Base-by-base conservation (phyloP, 2,329 filamentous ascomycete genomes). In the Fusarium sp. region DNA sequence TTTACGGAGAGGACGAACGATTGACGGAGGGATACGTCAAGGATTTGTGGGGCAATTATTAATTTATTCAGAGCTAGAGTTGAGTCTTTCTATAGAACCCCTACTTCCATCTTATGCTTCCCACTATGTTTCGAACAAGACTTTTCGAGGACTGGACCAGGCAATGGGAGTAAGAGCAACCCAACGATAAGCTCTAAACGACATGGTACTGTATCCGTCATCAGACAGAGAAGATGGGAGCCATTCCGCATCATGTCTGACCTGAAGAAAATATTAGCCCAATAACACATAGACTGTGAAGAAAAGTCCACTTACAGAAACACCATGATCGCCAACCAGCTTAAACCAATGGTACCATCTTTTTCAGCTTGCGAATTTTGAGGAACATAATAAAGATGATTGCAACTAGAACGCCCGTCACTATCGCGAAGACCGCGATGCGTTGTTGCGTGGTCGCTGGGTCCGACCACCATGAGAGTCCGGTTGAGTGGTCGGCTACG, bases 1-100 rank as follows among this genome's bases (percentile, higher is more conserved):
- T 88, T 74, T 93, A 91, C 82, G 95, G 94, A 1, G 85, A 89
- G 58, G 94, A 98, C 83, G 86, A 91, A 79, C 84, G 90, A 72
- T 83, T 99, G 80, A 98, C 96, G 0, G 94, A 97, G 81, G 93
- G 86, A 3, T 98, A 94, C 81, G 86, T 88, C 61, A 94, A 93
- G 83, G 94, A 97, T 82, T 83, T 98, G 54, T 98, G 95, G 95
- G 86, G 88, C 73, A 86, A 89, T 66, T 87, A 85, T 68, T 87
- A 10, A 48, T n/a, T n/a, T 14, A 18, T 39, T 18, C 23, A 29
- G 25, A 38, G 33, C 8, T 54, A 76, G 71, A 48, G 18, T 10
- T 19, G n/a, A 37, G 15, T 10, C 23, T 29, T 10, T 8, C 10
- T 10, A 29, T 27, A 39, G 19, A 25, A 4, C 19, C 12, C 23